Base-by-base conservation (phyloP, 345 rosid species). In the Lagerstroemia speciosa region DNA sequence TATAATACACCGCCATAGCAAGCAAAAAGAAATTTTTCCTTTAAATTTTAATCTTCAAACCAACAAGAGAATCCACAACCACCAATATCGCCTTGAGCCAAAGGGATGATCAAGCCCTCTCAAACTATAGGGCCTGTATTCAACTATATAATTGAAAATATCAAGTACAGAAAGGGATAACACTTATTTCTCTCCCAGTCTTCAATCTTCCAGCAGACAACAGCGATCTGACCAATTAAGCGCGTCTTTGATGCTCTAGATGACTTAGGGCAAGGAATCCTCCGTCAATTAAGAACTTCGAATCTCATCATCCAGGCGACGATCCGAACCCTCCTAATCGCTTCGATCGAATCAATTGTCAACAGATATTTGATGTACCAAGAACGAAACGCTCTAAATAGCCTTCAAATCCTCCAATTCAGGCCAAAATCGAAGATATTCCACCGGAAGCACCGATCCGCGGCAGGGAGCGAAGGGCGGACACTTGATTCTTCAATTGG, bases 1-100 rank as follows among this genome's bases (percentile, higher is more conserved):
- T 95, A 87, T 92, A 95, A 87, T 92, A 90, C 43, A 95, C 97
- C 75, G 99, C 96, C 99, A 95, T 95, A 8, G 64, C 65, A 60
- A 60, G 29, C 60, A 53, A n/a, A 52, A 52, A 8, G 3, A 32
- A 43, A 69, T 27, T 50, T 38, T 64, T 61, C 14, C 73, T 71
- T 45, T 75, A n/a, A n/a, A 55, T 70, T 30, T 67, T 73, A 69
- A 69, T 73, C 70, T 40, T 73, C 71, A 72, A 69, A 61, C 52
- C 53, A 58, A 70, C 62, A 41, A 19, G 57, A 45, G 57, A 66
- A 66, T 6, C 64, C 37, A 45, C 61, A 71, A 71, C 34, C 64
- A 72, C 29, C 67, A 72, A 72, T 64, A 67, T 58, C 66, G 66
- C 58, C 70, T 45, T 46, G 36, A 37, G 67, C 38, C 58, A 45